Percentiles rank a stretch among this genome's conserved stretches.
phyloP scores from a whole-genome alignment of 768 basidiomycete genomes.

The Mycena filopes region DNA sequence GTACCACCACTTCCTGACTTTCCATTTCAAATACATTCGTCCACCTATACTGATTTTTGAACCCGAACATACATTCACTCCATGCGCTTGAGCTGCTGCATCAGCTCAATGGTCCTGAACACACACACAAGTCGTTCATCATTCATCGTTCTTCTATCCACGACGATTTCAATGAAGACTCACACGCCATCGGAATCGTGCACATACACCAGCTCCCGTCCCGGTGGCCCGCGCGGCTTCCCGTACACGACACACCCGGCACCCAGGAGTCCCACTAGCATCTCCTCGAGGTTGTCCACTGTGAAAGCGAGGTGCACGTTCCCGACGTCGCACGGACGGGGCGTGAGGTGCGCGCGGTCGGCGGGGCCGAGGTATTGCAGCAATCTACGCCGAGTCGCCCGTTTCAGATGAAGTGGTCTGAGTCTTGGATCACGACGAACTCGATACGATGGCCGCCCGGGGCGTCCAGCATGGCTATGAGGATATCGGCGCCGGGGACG shows the following conservation, averaged over 20 bases:
- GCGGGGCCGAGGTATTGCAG: conserved; percentile 5
- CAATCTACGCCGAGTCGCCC: too few species aligned
- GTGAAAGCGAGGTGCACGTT: conserved; percentile 8
- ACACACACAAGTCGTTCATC: too few species aligned
- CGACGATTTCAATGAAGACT: too few species aligned
- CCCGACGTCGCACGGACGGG: conserved; percentile 1
- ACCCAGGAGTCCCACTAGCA: neutral
- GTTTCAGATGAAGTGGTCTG: too few species aligned
- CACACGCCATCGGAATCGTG: conserved; percentile 10
- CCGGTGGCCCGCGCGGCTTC: neutral
- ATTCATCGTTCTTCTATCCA: too few species aligned
- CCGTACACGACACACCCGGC: conserved; percentile 2
- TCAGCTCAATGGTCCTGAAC: neutral
- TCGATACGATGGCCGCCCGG: conserved; percentile 6
- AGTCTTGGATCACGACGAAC: too few species aligned
- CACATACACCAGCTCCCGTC: neutral
- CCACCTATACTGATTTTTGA: too few species aligned
- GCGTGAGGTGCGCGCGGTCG: neutral
- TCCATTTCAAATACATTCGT: too few species aligned
- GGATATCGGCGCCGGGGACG: neutral
- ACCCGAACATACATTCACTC: neutral
- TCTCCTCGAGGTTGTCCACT: conserved; percentile 6
- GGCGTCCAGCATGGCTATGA: conserved; percentile 5
- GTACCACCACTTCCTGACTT: too few species aligned
- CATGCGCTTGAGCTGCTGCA: conserved; percentile 3